These are phyloP conservation scores for Delonix regia DNA, from an alignment of 306 rosid species.

Conservation along the genomic window DNA sequence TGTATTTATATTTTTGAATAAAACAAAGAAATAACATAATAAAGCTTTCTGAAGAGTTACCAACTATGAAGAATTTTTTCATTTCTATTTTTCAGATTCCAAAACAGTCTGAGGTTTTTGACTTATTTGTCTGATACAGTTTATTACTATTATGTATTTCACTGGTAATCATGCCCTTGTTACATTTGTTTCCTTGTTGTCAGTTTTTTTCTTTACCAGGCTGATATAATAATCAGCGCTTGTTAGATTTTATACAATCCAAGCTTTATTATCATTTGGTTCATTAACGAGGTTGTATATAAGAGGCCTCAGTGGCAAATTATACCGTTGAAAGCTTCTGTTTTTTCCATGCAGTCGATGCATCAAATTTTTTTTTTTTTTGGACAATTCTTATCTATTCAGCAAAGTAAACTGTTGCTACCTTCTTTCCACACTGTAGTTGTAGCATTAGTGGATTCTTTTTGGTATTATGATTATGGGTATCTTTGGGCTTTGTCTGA, in stretches of 20 bases:
- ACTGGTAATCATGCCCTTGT: neutral
- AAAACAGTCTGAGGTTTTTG: neutral
- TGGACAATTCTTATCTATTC: neutral
- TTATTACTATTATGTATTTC: neutral
- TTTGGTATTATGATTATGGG: no score
- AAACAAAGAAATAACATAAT: slow-evolving; percentile 4
- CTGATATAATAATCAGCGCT: neutral
- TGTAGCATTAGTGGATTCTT: no score
- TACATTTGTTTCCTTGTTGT: slow-evolving; percentile 12
- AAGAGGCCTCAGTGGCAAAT: no score
- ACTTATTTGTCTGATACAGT: neutral
- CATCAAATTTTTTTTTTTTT: neutral
- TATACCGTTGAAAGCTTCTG: neutral
- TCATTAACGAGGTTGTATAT: neutral
- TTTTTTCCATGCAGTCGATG: neutral
- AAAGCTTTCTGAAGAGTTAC: slow-evolving; percentile 15
- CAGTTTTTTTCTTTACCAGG: neutral
- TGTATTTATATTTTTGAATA: slow-evolving; percentile 11
- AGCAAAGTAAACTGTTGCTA: slow-evolving; percentile 14
- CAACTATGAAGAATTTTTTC: slow-evolving; percentile 10
- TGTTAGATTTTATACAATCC: neutral
- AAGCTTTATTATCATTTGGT: neutral
- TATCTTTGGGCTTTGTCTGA: no score
- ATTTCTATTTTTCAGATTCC: neutral
- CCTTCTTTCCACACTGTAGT: neutral